Conservation (phyloP, 2,329 filamentous ascomycete genomes). For the Talaromyces verruculosus region DNA sequence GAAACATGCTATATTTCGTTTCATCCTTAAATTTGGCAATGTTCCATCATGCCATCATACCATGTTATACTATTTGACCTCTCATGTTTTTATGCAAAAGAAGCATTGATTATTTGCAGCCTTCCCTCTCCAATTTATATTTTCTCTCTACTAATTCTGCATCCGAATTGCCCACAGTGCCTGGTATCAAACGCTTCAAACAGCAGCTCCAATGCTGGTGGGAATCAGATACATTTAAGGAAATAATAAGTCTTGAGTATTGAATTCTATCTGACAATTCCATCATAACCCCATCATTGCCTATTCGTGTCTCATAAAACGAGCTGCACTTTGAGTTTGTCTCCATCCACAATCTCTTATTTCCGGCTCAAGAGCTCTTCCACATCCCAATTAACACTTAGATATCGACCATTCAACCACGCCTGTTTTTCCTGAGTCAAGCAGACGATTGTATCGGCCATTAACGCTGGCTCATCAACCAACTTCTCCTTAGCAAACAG, state of each 20-base stretch:
- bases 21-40: neutral
- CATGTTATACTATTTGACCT: neutral
- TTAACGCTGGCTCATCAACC: conserved; percentile 33
- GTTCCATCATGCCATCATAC: neutral
- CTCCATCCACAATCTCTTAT: conserved; percentile 25
- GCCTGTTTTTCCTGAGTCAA: conserved; percentile 27
- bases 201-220: neutral
- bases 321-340: conserved; percentile 43
- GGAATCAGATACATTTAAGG: neutral
- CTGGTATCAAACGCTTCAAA: neutral
- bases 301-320: neutral
- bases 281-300: neutral
- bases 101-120: neutral
- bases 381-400: conserved; percentile 25
- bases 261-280: neutral
- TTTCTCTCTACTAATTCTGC: neutral
- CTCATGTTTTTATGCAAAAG: neutral
- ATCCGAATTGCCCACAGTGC: neutral
- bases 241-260: neutral
- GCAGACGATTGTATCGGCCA: conserved; percentile 27
- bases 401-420: conserved; percentile 28
- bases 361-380: conserved; percentile 22
- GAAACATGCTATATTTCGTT: neutral
- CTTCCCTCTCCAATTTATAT: neutral
- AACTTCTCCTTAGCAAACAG: conserved; percentile 30